Conservation (phyloP, 169 alveolate genomes). For the Cryptosporidium sp. region DNA sequence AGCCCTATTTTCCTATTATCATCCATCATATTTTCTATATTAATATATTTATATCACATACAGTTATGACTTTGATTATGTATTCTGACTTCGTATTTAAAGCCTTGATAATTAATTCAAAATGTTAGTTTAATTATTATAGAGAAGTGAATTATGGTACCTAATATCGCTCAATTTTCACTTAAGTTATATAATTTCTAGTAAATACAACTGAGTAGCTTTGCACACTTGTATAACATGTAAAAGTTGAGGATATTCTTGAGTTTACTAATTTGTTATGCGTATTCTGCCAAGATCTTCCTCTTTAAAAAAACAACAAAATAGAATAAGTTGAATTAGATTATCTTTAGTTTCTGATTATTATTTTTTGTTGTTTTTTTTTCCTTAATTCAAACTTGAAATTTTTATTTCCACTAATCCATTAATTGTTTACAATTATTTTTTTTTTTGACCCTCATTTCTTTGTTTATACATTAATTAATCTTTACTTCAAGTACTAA, state of each 20-base stretch:
- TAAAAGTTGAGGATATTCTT: neutral
- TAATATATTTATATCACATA: no score
- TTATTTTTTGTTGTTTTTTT: neutral
- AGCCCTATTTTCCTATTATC: conserved; percentile 68
- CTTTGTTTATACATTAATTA: neutral
- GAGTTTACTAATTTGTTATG: neutral
- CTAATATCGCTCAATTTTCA: neutral
- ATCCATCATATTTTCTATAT: conserved; percentile 43
- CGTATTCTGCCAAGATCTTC: neutral
- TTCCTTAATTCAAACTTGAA: neutral
- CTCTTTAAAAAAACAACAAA: neutral
- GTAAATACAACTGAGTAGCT: neutral
- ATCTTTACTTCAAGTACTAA: neutral
- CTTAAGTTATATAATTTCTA: neutral
- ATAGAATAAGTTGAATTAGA: neutral
- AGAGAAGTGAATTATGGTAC: neutral
- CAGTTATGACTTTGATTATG: neutral
- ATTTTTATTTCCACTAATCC: conserved; percentile 3
- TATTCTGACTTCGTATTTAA: neutral
- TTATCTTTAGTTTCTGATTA: neutral
- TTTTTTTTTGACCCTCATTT: conserved; percentile 3
- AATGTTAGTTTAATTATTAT: neutral
- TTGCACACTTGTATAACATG: conserved; percentile 10
- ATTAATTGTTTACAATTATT: neutral
- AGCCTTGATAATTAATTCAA: neutral